phyloP scores from a whole-genome alignment of 2,329 filamentous ascomycete species.

The Cercospora sojina region DNA sequence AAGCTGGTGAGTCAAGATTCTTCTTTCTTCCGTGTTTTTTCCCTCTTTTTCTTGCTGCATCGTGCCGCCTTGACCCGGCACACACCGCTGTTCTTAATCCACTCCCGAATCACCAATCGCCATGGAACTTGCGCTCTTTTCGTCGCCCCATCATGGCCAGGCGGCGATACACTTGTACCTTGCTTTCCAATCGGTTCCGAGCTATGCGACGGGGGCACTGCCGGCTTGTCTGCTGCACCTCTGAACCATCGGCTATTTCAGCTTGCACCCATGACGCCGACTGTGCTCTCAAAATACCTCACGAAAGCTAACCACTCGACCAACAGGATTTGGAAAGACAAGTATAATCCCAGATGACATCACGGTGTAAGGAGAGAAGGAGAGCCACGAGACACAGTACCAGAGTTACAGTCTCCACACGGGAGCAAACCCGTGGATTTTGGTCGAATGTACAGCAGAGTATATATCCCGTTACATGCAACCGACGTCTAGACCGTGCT shows the following conservation, averaged over 20 bases:
- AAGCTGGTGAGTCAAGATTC: constrained; percentile 70
- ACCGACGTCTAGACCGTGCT: not conserved
- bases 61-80: not conserved
- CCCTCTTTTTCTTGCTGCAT: not conserved
- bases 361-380: not conserved
- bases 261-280: not conserved
- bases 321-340: constrained; percentile 94
- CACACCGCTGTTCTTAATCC: not conserved
- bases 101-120: not conserved
- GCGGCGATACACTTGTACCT: constrained; percentile 7
- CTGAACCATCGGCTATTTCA: constrained; percentile 5
- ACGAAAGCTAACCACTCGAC: constrained; percentile 5
- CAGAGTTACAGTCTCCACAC: not conserved
- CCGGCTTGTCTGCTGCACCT: constrained; percentile 3
- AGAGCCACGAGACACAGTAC: not conserved
- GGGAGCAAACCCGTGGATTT: not conserved
- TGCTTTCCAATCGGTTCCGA: constrained; percentile 4
- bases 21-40: not conserved
- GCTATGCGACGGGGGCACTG: constrained; percentile 1
- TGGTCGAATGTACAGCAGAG: constrained; percentile 9
- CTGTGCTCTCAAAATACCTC: constrained; percentile 3
- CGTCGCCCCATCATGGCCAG: not conserved
- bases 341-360: constrained; percentile 59
- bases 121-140: not conserved
- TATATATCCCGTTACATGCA: constrained; percentile 4